Evolutionary conservation across 805 yeast genomes (phyloP).

Genomic region (Lipomyces japonicus): DNA sequence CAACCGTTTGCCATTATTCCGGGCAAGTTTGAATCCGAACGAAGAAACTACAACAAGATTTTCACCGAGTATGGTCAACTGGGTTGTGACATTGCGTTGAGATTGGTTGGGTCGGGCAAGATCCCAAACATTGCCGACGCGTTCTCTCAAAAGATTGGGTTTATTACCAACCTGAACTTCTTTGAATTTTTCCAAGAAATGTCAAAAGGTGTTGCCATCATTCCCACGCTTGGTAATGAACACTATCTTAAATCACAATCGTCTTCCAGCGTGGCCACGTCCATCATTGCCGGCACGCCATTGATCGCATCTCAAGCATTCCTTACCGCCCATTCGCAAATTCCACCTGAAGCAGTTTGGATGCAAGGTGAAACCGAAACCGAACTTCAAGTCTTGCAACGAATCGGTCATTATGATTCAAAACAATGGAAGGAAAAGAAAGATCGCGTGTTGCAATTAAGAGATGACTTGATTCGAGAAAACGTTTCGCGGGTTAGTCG

Average conservation of each 20-base stretch:
- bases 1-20: slow-evolving; percentile 15
- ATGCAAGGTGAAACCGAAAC: slow-evolving; percentile 15
- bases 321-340: slow-evolving; percentile 4
- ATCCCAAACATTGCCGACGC: slow-evolving; percentile 10
- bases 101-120: slow-evolving; percentile 17
- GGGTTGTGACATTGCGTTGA: slow-evolving; percentile 11
- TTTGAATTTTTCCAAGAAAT: slow-evolving; percentile 5
- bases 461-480: too few species aligned
- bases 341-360: slow-evolving; percentile 15
- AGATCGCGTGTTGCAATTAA: too few species aligned
- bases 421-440: slow-evolving; percentile 10
- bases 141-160: not conserved
- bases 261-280: slow-evolving; percentile 15
- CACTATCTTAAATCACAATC: slow-evolving; percentile 11
- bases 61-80: slow-evolving; percentile 20
- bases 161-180: slow-evolving; percentile 1
- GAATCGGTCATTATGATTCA: slow-evolving; percentile 3
- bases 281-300: slow-evolving; percentile 21
- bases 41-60: slow-evolving; percentile 12
- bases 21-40: slow-evolving; percentile 14
- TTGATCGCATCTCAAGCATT: slow-evolving; percentile 3
- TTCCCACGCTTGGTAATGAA: slow-evolving; percentile 11
- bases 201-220: slow-evolving; percentile 8
- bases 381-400: slow-evolving; percentile 8
- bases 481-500: too few species aligned